A percentile compares a stretch with the other conserved stretches of the same genome.
Evolutionary conservation across 2,329 filamentous ascomycete genomes (phyloP).

Genomic region (Sphaerostilbella broomeana): DNA sequence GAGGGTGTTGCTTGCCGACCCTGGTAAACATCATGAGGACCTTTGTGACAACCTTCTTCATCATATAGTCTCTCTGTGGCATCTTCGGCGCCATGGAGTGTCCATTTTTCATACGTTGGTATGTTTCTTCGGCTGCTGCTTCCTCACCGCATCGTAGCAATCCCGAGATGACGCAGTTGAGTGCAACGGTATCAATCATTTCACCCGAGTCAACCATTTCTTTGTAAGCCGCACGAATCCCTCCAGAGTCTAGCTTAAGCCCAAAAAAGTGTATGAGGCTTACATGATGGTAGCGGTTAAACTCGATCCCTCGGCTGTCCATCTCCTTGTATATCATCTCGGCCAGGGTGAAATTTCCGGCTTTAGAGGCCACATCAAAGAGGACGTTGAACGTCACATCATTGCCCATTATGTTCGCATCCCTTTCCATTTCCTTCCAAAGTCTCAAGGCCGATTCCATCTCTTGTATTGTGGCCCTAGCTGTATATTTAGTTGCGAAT

Average conservation of each 20-base stretch:
- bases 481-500: constrained; percentile 67
- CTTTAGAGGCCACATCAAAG: constrained; percentile 81
- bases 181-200: constrained; percentile 76
- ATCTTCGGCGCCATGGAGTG: constrained; percentile 35
- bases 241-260: constrained; percentile 63
- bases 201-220: constrained; percentile 80
- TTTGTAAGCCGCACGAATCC: constrained; percentile 69
- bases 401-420: constrained; percentile 57
- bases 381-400: constrained; percentile 89
- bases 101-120: constrained; percentile 71
- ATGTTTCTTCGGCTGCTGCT: constrained; percentile 70
- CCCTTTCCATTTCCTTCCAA: constrained; percentile 85
- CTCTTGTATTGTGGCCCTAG: constrained; percentile 53
- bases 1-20: constrained; percentile 48
- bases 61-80: constrained; percentile 40
- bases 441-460: constrained; percentile 58
- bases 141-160: constrained; percentile 72
- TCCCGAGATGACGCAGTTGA: constrained; percentile 80
- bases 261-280: constrained; percentile 81
- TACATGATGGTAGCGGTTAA: constrained; percentile 75
- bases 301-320: constrained; percentile 56
- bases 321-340: constrained; percentile 84
- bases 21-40: constrained; percentile 52
- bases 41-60: constrained; percentile 44
- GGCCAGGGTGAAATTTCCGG: constrained; percentile 74